phyloP scores from a whole-genome alignment of 1,284 basidiomycete genomes.

The Boletus hoseneyae region DNA sequence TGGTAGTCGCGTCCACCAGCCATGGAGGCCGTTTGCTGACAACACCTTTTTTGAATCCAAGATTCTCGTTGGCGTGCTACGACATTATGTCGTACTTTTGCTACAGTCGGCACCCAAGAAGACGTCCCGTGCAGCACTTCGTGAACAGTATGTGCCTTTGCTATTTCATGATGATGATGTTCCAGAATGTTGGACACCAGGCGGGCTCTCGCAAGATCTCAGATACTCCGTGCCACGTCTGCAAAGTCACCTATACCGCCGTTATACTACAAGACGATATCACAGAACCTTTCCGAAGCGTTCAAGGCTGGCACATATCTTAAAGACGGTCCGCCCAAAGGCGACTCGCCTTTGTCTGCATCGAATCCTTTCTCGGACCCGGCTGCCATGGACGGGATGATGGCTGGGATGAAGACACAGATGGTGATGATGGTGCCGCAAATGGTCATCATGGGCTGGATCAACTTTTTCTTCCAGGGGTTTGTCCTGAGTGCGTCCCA shows the following conservation, averaged over 20 bases:
- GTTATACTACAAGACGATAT: slow-evolving; percentile 71
- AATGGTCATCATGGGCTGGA: slow-evolving; percentile 99
- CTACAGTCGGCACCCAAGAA: slow-evolving; percentile 87
- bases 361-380: slow-evolving; percentile 84
- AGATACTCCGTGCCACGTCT: slow-evolving; percentile 78
- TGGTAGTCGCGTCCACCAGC: slow-evolving; percentile 54
- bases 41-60: slow-evolving; percentile 30
- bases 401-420: slow-evolving; percentile 99
- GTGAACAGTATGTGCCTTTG: slow-evolving; percentile 81
- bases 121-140: slow-evolving; percentile 70
- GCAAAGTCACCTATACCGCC: slow-evolving; percentile 81
- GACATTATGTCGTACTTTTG: slow-evolving; percentile 90
- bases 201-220: slow-evolving; percentile 79
- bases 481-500: slow-evolving; percentile 88
- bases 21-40: not conserved
- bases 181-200: slow-evolving; percentile 39
- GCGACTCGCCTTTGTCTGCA: slow-evolving; percentile 52
- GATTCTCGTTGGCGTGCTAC: slow-evolving; percentile 91
- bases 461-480: slow-evolving; percentile 99
- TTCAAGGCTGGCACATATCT: slow-evolving; percentile 79
- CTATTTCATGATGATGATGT: not conserved
- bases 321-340: slow-evolving; percentile 76
- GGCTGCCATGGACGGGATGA: slow-evolving; percentile 95
- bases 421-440: slow-evolving; percentile 98
- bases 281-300: slow-evolving; percentile 64